Evolutionary conservation across 352 stramenopile genomes (phyloP).

Genomic region (Pythium dissimile): DNA sequence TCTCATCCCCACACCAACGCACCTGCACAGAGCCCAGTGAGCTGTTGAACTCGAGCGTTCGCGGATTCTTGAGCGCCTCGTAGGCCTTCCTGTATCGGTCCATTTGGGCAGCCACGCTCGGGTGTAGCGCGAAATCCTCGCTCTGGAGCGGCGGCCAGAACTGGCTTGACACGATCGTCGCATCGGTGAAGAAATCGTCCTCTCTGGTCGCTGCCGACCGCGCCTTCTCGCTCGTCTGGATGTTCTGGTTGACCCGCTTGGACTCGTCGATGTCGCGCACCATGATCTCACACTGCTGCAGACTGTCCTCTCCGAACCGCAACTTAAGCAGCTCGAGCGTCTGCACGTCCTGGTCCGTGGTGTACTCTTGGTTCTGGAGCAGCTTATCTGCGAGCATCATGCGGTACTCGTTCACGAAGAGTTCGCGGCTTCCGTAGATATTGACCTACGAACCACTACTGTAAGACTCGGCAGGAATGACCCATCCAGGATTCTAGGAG

Average conservation of each 20-base stretch:
- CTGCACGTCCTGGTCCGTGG: slow-evolving; percentile 93
- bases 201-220: background rate
- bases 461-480: background rate
- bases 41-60: slow-evolving; percentile 91
- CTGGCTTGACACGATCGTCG: slow-evolving; percentile 95
- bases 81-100: slow-evolving; percentile 91
- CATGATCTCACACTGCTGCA: slow-evolving; percentile 98
- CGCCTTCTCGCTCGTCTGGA: slow-evolving; percentile 45
- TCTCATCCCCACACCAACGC: slow-evolving; percentile 18
- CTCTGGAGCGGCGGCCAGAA: slow-evolving; percentile 97
- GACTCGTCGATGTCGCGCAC: slow-evolving; percentile 96
- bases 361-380: slow-evolving; percentile 90
- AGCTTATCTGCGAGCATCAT: slow-evolving; percentile 98
- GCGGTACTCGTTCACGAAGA: slow-evolving; percentile 99
- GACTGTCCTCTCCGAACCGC: slow-evolving; percentile 92
- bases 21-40: slow-evolving; percentile 92
- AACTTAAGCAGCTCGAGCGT: slow-evolving; percentile 97
- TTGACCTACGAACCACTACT: slow-evolving; percentile 59
- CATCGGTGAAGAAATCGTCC: slow-evolving; percentile 54
- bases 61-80: slow-evolving; percentile 91
- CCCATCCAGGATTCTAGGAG: too few relatives aligned
- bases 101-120: slow-evolving; percentile 70
- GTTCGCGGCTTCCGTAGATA: slow-evolving; percentile 97
- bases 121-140: slow-evolving; percentile 90
- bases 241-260: slow-evolving; percentile 92